A percentile compares a stretch with the other conserved stretches of the same genome.
Conservation (phyloP, 83 land plant genomes). For the Diphasiastrum complanatum region DNA sequence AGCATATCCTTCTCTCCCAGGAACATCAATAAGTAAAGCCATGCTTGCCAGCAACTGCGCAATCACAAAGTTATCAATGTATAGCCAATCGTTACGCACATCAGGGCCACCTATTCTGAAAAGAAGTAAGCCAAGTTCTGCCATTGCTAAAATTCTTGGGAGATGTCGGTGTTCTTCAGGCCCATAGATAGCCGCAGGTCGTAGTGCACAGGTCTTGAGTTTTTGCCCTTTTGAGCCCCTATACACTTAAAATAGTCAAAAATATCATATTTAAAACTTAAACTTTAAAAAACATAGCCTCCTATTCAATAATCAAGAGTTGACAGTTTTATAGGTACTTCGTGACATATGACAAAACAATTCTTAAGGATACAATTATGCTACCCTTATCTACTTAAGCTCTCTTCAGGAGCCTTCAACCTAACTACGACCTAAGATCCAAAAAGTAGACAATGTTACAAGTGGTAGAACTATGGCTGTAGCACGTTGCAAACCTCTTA, state of each 20-base stretch:
- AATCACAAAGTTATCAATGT: conserved; percentile 80
- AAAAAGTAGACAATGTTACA: no score
- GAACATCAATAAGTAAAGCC: conserved; percentile 81
- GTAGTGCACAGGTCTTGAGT: conserved; percentile 83
- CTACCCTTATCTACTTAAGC: no score
- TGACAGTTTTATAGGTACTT: no score
- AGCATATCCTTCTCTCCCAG: conserved; percentile 56
- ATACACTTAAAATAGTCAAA: no score
- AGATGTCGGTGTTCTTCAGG: conserved; percentile 84
- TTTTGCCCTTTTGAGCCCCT: conserved; percentile 39
- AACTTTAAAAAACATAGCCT: neutral
- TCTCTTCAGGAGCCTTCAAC: no score
- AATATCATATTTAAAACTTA: conserved; percentile 3
- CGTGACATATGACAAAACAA: no score
- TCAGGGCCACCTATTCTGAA: conserved; percentile 58
- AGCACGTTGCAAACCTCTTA: no score
- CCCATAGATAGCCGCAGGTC: conserved; percentile 92
- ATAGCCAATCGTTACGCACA: conserved; percentile 77
- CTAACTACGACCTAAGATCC: no score
- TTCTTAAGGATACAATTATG: no score
- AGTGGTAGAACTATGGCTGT: no score
- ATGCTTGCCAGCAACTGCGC: conserved; percentile 85
- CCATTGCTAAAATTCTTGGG: conserved; percentile 66
- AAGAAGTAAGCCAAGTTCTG: conserved; percentile 51
- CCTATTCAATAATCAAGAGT: neutral